Base-by-base conservation (phyloP, 352 stramenopile genomes). In the Phytophthora syringae region DNA sequence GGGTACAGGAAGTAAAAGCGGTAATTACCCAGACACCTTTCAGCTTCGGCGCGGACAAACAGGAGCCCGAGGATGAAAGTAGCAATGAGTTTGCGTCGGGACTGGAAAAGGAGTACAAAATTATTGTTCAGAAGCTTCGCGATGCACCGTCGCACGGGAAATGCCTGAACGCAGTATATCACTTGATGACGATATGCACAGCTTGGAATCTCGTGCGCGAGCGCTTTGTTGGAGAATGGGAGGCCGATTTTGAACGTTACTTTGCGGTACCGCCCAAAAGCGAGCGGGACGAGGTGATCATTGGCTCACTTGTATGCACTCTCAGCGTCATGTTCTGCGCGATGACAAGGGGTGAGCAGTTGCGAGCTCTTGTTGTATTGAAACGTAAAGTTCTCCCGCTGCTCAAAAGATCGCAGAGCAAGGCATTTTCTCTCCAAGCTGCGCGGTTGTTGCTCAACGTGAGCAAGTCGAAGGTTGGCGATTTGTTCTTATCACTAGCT, bases 81-180 rank as follows among this genome's bases (percentile, higher is more conserved):
- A 60, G 25, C 5, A 15, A 25, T n/a, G 13, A 53, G 15, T 10
- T 63, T 7, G 21, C 24, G 20, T 43, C 40, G 12, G 20, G 59
- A 9, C 7, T 64, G 9, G 43, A 20, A 39, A 21, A 30, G 13
- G 79, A 86, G 37, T 67, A 80, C 24, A 30, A 39, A 6, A 48
- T 72, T 20, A 34, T 86, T 2, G 34, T 69, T 24, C 37, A 67
- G 37, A 82, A 62, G 12, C 50, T 88, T 13, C 74, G 59, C 24
- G 39, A 30, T 7, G 84, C 81, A 11, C 67, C 78, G 30, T 89
- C 84, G n/a, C 81, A 89, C 48, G 70, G 70, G 1, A 81, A 72
- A 22, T 93, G 85, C 28, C 43, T 91, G 37, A 90, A 93, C 45
- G 80, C 75, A 16, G 12, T 91, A 4, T 93, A 91, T 43, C 69